These are phyloP conservation scores for Rhytidiadelphus loreus DNA, from an alignment of 225 moss, liverwort and hornwort genomes.

Conservation along the genomic window DNA sequence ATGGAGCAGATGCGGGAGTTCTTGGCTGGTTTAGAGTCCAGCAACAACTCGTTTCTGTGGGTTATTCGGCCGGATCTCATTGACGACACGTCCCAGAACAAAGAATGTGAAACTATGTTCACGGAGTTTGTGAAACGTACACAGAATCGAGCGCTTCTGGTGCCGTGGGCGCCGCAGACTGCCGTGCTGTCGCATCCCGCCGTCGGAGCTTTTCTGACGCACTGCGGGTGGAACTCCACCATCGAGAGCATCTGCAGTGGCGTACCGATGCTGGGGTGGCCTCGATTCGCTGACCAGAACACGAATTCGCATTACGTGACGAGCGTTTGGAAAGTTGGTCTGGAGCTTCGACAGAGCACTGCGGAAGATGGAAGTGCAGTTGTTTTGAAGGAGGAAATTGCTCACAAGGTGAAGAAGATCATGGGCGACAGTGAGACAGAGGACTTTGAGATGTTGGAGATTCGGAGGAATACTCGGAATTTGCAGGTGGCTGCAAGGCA, in stretches of 20 bases:
- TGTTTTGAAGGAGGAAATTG: not conserved
- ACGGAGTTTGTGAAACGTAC: not conserved
- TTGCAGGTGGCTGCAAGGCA: not conserved
- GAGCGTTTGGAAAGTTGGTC: not conserved
- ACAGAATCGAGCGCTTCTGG: not conserved
- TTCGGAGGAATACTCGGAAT: not conserved
- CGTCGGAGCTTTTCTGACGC: not conserved
- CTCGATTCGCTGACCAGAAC: not conserved
- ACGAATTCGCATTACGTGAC: not conserved
- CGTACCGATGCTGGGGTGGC: conserved; percentile 4
- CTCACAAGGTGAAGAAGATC: not conserved
- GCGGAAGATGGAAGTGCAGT: not conserved
- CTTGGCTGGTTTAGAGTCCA: not conserved
- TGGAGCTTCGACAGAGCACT: not conserved
- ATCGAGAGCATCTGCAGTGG: not conserved
- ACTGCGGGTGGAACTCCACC: not conserved
- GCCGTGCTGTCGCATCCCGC: not conserved
- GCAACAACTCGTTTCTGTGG: conserved; percentile 2
- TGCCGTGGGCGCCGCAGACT: not conserved
- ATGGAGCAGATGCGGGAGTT: not conserved
- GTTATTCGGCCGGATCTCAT: not conserved
- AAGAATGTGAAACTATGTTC: not conserved
- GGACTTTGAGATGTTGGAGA: not conserved
- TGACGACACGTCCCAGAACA: not conserved
- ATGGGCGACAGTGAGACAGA: not conserved